Base-by-base conservation (phyloP, 495 filamentous ascomycete genomes). In the Evernia prunastri region DNA sequence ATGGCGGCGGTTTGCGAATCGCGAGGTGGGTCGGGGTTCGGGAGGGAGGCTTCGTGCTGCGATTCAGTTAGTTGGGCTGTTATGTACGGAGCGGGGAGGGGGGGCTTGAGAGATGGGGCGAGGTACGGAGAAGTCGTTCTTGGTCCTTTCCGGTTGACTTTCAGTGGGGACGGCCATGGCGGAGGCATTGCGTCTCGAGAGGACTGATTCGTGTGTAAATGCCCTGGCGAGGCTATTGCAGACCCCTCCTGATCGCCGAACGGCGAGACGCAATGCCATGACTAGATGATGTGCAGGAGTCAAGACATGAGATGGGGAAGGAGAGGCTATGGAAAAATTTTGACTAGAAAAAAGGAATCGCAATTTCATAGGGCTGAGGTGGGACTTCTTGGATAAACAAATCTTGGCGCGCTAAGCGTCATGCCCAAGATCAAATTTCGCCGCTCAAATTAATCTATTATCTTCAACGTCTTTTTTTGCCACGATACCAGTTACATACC, bases 1-100 rank as follows among this genome's bases (percentile, higher is more conserved):
- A 96, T 80, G 29, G 84, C 81, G n/a, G 83, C 80, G 56, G 90
- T 92, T 61, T 81, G 73, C 23, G 92, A 96, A 74, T 96, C 89
- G 5, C 81, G 63, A 1, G 86, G 68, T 15, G 94, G 94, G 73
- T 98, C 94, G 29, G 89, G 81, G 65, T 88, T 89, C 4, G 89
- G 81, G 18, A 95, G 73, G 33, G 78, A 69, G 11, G 84, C 75
- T 72, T 90, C 87, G 69, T 82, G 83, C 84, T 90, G 42, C 27
- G 2, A 6, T 36, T 0, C 43, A 10, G 25, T 65, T n/a, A 60
- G 45, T 17, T n/a, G n/a, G n/a, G n/a, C n/a, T n/a, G n/a, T n/a
- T n/a, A n/a, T n/a, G n/a, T n/a, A n/a, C n/a, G n/a, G n/a, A n/a
- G n/a, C n/a, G n/a, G n/a, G n/a, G n/a, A n/a, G n/a, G n/a, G n/a